These are phyloP conservation scores for Xylaria intraflava DNA, from an alignment of 495 filamentous ascomycete species.

Conservation along the genomic window DNA sequence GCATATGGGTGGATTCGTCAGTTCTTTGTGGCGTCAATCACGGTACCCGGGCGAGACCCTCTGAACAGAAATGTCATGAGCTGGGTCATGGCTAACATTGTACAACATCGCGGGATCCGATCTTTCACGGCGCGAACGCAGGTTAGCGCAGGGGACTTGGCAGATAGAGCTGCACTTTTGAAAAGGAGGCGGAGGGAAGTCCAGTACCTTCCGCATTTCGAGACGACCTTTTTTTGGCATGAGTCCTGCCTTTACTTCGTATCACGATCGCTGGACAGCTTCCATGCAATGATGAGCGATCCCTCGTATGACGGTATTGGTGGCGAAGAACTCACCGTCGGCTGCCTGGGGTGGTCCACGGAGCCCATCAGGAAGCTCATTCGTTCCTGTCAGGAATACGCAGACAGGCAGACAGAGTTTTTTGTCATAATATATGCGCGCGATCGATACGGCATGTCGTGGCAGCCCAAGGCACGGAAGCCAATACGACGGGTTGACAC, in stretches of 20 bases:
- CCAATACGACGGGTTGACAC: conserved; percentile 41
- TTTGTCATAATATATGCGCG: conserved; percentile 37
- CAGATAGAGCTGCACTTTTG: conserved; percentile 33
- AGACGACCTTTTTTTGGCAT: conserved; percentile 37
- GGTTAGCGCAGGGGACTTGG: conserved; percentile 20
- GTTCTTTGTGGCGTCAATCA: conserved; percentile 38
- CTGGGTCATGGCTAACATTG: conserved; percentile 37
- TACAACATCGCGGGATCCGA: conserved; percentile 28
- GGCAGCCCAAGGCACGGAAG: conserved; percentile 39
- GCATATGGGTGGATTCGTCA: conserved; percentile 35
- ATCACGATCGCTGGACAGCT: conserved; percentile 34
- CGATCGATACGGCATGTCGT: conserved; percentile 31
- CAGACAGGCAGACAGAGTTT: conserved; percentile 40
- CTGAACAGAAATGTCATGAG: conserved; percentile 40
- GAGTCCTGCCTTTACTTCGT: conserved; percentile 38
- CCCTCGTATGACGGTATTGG: conserved; percentile 27
- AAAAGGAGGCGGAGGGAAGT: conserved; percentile 38
- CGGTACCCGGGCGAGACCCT: conserved; percentile 34
- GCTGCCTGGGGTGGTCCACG: conserved; percentile 41
- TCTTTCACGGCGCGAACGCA: conserved; percentile 38
- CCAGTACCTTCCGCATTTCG: conserved; percentile 42
- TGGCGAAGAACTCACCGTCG: conserved; percentile 39
- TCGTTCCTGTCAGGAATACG: conserved; percentile 37
- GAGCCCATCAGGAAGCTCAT: conserved; percentile 40
- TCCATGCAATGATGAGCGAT: conserved; percentile 33